Percentiles rank a stretch among this genome's conserved stretches.
Conservation (phyloP, 331 rosid genomes). For the Cydonia oblonga region DNA sequence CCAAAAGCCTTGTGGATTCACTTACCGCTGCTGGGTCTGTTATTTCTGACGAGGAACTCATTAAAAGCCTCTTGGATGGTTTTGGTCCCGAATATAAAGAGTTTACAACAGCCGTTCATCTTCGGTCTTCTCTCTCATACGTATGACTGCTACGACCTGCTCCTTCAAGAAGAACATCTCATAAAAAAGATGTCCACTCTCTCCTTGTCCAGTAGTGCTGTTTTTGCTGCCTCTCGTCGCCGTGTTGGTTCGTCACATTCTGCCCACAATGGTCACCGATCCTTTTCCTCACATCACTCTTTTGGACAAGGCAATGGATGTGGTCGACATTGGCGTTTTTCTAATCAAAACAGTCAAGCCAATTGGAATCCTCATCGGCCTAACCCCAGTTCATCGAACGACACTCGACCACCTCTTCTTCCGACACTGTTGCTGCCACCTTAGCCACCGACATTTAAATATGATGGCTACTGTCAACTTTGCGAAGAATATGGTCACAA, state of each 20-base stretch:
- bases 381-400: too few species aligned
- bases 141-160: not conserved
- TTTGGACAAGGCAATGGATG: too few species aligned
- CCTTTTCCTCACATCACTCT: too few species aligned
- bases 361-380: too few species aligned
- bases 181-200: not conserved
- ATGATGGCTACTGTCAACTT: not conserved
- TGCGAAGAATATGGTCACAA: not conserved
- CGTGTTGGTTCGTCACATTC: too few species aligned
- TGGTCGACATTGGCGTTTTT: too few species aligned
- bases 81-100: not conserved
- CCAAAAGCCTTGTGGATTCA: not conserved
- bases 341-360: too few species aligned
- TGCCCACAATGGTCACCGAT: too few species aligned
- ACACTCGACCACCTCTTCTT: too few species aligned
- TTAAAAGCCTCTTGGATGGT: too few species aligned
- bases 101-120: not conserved
- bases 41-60: not conserved
- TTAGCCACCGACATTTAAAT: not conserved
- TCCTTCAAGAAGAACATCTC: not conserved
- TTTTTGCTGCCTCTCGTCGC: not conserved
- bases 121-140: not conserved
- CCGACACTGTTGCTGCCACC: too few species aligned
- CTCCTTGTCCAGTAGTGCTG: not conserved
- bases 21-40: not conserved